phyloP scores from a whole-genome alignment of 2,329 filamentous ascomycete species.

The Sclerotinia nivalis region DNA sequence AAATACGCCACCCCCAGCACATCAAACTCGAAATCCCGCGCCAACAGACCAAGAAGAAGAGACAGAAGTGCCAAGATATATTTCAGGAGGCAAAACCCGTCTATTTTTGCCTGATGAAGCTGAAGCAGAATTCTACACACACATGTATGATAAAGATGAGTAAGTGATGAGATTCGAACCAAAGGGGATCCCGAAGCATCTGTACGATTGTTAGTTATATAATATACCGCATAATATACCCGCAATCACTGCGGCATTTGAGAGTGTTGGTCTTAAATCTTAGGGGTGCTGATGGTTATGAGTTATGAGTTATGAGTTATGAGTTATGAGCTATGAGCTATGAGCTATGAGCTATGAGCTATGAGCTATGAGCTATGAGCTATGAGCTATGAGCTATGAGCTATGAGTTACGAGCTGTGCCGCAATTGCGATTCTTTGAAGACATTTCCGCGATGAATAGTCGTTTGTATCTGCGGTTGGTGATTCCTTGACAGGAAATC shows the following conservation, averaged over 20 bases:
- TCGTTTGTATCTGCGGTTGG: background rate
- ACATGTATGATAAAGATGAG: background rate
- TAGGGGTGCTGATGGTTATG: too few relatives aligned
- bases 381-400: background rate
- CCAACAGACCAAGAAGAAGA: background rate
- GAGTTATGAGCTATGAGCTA: background rate
- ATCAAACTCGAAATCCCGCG: background rate
- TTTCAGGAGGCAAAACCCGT: background rate
- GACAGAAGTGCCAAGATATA: background rate
- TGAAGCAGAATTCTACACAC: too few relatives aligned
- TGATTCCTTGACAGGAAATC: background rate
- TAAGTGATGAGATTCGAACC: background rate
- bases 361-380: too few relatives aligned
- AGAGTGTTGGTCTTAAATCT: background rate
- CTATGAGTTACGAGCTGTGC: background rate
- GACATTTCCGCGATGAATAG: background rate
- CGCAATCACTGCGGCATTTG: background rate
- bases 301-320: too few relatives aligned
- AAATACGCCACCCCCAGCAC: background rate
- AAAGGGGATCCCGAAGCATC: background rate
- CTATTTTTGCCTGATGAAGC: background rate
- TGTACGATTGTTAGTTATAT: background rate
- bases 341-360: background rate
- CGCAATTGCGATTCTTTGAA: too few relatives aligned
- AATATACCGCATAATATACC: background rate